phyloP scores from a whole-genome alignment of 2,329 filamentous ascomycete genomes.

The Cercospora berteroae region DNA sequence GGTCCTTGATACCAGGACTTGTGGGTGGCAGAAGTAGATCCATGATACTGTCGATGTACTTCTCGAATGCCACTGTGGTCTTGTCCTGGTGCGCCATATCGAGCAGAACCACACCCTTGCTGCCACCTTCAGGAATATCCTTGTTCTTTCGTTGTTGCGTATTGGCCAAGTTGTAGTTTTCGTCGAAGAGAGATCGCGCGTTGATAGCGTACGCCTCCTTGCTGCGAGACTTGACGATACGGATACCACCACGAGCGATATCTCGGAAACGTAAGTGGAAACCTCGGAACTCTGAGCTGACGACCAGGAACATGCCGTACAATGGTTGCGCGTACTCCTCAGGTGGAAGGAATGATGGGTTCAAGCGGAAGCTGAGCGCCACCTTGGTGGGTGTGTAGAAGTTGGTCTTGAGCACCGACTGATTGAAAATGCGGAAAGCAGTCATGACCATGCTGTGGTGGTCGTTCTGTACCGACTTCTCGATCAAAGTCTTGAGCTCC shows the following conservation, averaged over 20 bases:
- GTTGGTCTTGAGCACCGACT: constrained; percentile 91
- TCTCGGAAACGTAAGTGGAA: constrained; percentile 98
- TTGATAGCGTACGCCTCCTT: constrained; percentile 96
- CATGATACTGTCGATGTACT: constrained; percentile 98
- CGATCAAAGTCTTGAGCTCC: constrained; percentile 72
- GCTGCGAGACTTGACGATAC: constrained; percentile 96
- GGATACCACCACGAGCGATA: constrained; percentile 93
- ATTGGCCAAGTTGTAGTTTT: constrained; percentile 97
- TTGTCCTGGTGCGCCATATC: constrained; percentile 94
- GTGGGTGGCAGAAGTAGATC: constrained; percentile 86
- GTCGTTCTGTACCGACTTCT: constrained; percentile 80
- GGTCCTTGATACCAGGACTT: constrained; percentile 97
- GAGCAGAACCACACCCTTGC: constrained; percentile 94
- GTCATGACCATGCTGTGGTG: constrained; percentile 98
- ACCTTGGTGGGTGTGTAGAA: constrained; percentile 98
- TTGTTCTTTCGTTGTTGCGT: constrained; percentile 99
- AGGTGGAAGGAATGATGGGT: constrained; percentile 82
- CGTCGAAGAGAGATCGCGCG: constrained; percentile 91
- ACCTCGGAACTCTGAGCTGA: constrained; percentile 91
- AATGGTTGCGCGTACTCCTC: constrained; percentile 91
- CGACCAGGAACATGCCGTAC: constrained; percentile 98
- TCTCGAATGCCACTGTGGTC: constrained; percentile 89
- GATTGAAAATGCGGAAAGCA: constrained; percentile 94
- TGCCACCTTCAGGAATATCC: constrained; percentile 96
- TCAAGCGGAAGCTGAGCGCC: constrained; percentile 90